Percentiles rank a stretch among this genome's conserved stretches.
These are phyloP conservation scores for Populus ilicifolia DNA, from an alignment of 345 rosid genomes.

Conservation along the genomic window DNA sequence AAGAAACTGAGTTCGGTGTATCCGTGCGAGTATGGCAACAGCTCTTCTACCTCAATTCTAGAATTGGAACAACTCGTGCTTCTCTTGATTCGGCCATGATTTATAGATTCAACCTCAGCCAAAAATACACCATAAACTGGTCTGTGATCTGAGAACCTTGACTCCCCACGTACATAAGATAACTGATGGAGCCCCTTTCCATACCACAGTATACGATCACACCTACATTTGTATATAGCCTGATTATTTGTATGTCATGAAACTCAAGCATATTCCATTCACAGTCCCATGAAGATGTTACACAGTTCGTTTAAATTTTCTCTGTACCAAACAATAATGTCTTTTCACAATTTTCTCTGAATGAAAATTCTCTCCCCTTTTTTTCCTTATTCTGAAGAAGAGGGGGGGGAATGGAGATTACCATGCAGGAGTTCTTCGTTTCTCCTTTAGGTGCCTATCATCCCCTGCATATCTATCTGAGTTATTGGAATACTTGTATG, in stretches of 20 bases:
- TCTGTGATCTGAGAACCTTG: conserved; percentile 96
- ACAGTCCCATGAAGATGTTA: background rate
- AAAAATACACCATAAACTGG: conserved; percentile 81
- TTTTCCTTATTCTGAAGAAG: background rate
- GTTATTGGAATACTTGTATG: conserved; percentile 93
- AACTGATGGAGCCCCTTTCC: conserved; percentile 79
- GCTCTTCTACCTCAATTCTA: conserved; percentile 84
- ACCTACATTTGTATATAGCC: conserved; percentile 45
- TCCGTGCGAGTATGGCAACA: conserved; percentile 60
- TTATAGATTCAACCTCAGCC: conserved; percentile 80
- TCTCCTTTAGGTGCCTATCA: conserved; percentile 73
- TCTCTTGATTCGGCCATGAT: conserved; percentile 54
- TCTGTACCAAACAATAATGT: background rate
- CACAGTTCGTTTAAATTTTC: background rate
- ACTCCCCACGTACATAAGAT: conserved; percentile 96
- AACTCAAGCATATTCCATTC: background rate
- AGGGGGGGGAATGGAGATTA: conserved; percentile 17
- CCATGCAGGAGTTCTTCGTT: conserved; percentile 99
- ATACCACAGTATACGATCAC: conserved; percentile 96
- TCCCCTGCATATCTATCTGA: conserved; percentile 92
- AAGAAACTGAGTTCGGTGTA: conserved; percentile 46
- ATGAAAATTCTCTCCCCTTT: background rate
- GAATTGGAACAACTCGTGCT: conserved; percentile 65
- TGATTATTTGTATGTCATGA: background rate
- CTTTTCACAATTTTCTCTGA: background rate